Conservation (phyloP, 345 rosid genomes). For the Gossypium ekmanianum region DNA sequence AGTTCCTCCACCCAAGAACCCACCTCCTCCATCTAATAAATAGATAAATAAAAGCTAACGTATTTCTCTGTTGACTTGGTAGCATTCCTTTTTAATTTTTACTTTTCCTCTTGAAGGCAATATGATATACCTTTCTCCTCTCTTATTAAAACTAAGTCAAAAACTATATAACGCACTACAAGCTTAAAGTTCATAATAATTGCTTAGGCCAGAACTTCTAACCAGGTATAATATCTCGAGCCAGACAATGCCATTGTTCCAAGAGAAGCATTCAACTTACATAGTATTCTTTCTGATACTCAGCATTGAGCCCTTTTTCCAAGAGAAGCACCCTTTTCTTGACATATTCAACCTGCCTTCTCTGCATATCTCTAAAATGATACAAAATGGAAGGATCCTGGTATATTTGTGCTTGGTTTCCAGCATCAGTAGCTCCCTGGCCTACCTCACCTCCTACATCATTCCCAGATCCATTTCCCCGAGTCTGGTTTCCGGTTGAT, state of each 20-base stretch:
- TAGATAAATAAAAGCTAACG: too few relatives aligned
- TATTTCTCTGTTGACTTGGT: too few relatives aligned
- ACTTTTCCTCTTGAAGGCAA: background rate
- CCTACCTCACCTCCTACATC: slow-evolving; percentile 39
- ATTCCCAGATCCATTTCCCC: slow-evolving; percentile 45
- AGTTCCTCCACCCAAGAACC: background rate
- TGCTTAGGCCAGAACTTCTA: slow-evolving; percentile 10
- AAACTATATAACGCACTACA: background rate
- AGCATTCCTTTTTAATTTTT: background rate
- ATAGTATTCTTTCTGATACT: slow-evolving; percentile 54
- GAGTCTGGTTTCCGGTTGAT: slow-evolving; percentile 43
- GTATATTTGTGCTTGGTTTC: slow-evolving; percentile 38
- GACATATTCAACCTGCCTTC: slow-evolving; percentile 87
- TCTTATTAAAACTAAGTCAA: background rate
- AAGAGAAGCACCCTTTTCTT: slow-evolving; percentile 92
- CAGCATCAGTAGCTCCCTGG: slow-evolving; percentile 49
- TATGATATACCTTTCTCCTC: background rate
- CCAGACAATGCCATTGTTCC: background rate
- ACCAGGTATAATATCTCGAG: background rate
- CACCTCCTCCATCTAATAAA: background rate
- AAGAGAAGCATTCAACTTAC: slow-evolving; percentile 42
- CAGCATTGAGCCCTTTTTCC: slow-evolving; percentile 76
- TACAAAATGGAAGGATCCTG: slow-evolving; percentile 50
- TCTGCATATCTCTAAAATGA: slow-evolving; percentile 88
- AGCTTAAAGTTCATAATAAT: background rate